Evolutionary conservation across 139 green algal species (phyloP).

Genomic region (Eudorina sp.): DNA sequence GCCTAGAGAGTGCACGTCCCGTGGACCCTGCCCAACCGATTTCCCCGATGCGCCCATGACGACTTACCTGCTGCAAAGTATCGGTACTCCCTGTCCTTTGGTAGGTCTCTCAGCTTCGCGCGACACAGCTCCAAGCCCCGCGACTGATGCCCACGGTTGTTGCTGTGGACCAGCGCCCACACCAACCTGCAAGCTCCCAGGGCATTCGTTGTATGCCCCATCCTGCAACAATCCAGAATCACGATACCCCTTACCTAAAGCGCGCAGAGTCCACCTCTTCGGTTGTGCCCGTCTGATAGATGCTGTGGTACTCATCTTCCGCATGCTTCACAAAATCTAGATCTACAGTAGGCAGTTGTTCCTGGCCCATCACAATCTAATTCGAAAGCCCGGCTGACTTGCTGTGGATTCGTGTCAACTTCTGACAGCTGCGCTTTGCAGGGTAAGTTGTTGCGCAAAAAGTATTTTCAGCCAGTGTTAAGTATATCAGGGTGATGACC

Average conservation of each 20-base stretch:
- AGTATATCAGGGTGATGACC: too few relatives aligned
- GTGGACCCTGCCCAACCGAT: too few relatives aligned
- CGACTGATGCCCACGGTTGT: not conserved
- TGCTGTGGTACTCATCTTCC: slow-evolving; percentile 26
- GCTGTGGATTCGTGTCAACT: not conserved
- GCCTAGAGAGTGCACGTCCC: too few relatives aligned
- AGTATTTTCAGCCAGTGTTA: too few relatives aligned
- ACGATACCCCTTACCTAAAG: slow-evolving; percentile 26
- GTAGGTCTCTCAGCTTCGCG: not conserved
- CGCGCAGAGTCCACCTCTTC: slow-evolving; percentile 39
- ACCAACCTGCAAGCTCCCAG: not conserved
- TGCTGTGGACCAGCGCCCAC: slow-evolving; percentile 27
- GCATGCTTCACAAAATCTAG: slow-evolving; percentile 36
- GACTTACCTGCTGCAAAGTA: slow-evolving; percentile 40
- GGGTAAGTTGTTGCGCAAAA: too few relatives aligned
- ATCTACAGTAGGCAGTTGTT: slow-evolving; percentile 23
- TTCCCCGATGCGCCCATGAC: too few relatives aligned
- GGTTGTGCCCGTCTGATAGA: slow-evolving; percentile 6
- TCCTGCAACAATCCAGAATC: too few relatives aligned
- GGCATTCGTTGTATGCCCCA: too few relatives aligned
- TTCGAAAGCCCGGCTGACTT: not conserved
- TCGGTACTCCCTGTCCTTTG: slow-evolving; percentile 37
- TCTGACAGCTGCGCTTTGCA: not conserved
- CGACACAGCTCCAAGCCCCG: slow-evolving; percentile 28
- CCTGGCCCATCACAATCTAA: not conserved